phyloP scores from a whole-genome alignment of 441 rosid genomes.

The Biscutella auriculata region DNA sequence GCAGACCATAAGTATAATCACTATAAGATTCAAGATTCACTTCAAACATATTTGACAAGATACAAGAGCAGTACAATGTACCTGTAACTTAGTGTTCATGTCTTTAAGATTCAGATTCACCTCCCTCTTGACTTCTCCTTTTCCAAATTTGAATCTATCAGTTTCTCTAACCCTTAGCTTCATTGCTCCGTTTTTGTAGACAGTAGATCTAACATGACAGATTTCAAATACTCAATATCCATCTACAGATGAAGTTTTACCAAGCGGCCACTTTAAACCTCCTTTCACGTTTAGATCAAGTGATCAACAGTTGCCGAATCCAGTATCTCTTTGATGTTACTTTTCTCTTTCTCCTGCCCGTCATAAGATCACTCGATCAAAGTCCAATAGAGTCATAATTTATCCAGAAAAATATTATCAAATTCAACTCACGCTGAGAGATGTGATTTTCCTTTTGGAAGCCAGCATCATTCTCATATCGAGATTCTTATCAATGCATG shows the following conservation, averaged over 20 bases:
- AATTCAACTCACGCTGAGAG: slow-evolving; percentile 35
- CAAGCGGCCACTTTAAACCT: slow-evolving; percentile 56
- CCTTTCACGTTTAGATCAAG: slow-evolving; percentile 42
- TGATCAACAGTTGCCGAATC: slow-evolving; percentile 44
- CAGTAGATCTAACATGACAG: slow-evolving; percentile 29
- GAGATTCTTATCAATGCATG: slow-evolving; percentile 43
- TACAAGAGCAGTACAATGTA: not conserved
- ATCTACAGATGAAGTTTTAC: slow-evolving; percentile 27
- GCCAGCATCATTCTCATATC: slow-evolving; percentile 51
- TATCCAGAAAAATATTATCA: not conserved
- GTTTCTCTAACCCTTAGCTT: slow-evolving; percentile 41
- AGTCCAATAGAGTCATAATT: not conserved
- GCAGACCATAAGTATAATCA: not conserved
- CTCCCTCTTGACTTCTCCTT: slow-evolving; percentile 31
- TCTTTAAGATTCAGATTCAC: slow-evolving; percentile 33
- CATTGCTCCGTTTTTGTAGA: slow-evolving; percentile 31
- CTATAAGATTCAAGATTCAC: not conserved
- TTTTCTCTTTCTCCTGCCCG: slow-evolving; percentile 44
- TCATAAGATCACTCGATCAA: not conserved
- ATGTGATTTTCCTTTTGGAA: slow-evolving; percentile 31
- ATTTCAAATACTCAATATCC: slow-evolving; percentile 33
- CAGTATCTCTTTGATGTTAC: slow-evolving; percentile 32
- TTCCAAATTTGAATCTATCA: slow-evolving; percentile 31
- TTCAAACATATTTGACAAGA: not conserved
- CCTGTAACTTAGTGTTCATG: slow-evolving; percentile 17